Base-by-base conservation (phyloP, 305 asterid genomes). In the Fraxinus xanthoxyloides region DNA sequence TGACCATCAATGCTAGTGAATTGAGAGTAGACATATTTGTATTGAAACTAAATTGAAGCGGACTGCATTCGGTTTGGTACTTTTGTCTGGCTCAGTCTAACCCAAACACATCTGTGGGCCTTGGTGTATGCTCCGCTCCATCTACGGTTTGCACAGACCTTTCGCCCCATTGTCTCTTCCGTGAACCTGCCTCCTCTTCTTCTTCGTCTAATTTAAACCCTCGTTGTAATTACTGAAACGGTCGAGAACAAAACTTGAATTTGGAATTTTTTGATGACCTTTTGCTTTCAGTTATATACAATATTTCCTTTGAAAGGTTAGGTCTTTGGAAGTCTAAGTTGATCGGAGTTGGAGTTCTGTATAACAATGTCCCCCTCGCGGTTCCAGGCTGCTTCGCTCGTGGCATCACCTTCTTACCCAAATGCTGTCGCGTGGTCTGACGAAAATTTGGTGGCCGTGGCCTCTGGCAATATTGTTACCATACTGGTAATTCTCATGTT, bases 391-490 rank as follows among this genome's bases (percentile, higher is more conserved):
- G 86, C 94, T 23, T 85, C 93, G 46, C 84, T 92, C 35, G 92
- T 91, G 46, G 89, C 90, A 31, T 83, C 95, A 12, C 92, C 91
- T 28, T 92, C 85, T 76, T 93, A 94, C 82, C 93, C 97, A 1
- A 87, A 90, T 79, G 91, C 98, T 83, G 90, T 92, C 35, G 90
- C 85, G 69, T 95, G 99, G 99, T 95, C 99, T 1, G 97, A 92
- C n/a, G 99, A 94, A 67, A 95, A 95, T 88, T 78, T 95, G 82
- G 83, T 94, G 80, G 99, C 98, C 4, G 95, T 90, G 59, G 97
- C 99, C 40, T 90, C 91, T 79, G 91, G 93, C 81, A 90, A 72
- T 38, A 81, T 85, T 40, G 92, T 94, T 78, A 80, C 92, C 1
- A 91, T 95, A 72, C 85, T 95, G 97, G 98, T 93, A 84, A 80